Percentiles rank a stretch among this genome's conserved stretches.
phyloP scores from a whole-genome alignment of 1,284 basidiomycete genomes.

The Microbotryum violaceum region DNA sequence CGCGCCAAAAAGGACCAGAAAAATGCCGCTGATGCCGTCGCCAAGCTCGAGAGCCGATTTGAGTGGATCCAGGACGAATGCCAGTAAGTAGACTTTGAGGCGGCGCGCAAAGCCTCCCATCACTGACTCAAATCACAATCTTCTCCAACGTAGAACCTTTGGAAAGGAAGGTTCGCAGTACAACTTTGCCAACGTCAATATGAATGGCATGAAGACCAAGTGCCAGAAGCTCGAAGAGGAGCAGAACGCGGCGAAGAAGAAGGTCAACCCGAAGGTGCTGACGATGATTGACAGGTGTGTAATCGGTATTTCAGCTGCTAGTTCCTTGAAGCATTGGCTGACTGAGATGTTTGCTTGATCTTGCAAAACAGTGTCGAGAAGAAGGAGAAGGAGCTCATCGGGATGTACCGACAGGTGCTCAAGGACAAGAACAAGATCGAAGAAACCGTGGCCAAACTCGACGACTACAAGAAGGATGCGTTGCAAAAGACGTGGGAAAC shows the following conservation, averaged over 20 bases:
- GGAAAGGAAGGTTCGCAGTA: conserved; percentile 74
- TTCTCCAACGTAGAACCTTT: conserved; percentile 51
- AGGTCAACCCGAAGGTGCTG: conserved; percentile 90
- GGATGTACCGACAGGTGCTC: conserved; percentile 80
- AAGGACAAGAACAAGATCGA: conserved; percentile 96
- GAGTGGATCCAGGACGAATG: conserved; percentile 85
- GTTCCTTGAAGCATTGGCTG: neutral
- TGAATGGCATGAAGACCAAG: conserved; percentile 56
- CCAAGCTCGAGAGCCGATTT: conserved; percentile 65
- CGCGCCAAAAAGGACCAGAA: conserved; percentile 46
- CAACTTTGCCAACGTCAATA: conserved; percentile 70
- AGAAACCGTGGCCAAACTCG: conserved; percentile 84
- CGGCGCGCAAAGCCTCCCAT: neutral
- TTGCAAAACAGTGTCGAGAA: conserved; percentile 70
- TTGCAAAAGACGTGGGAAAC: conserved; percentile 92
- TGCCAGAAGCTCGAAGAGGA: conserved; percentile 69
- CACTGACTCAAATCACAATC: neutral
- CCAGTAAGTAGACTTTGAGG: conserved; percentile 50
- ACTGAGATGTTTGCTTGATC: neutral
- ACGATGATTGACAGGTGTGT: conserved; percentile 88
- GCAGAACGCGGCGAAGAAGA: conserved; percentile 84
- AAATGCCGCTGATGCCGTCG: conserved; percentile 36
- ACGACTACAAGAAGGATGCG: conserved; percentile 88
- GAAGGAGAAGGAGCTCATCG: conserved; percentile 75
- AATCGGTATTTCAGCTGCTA: neutral